Evolutionary conservation across 768 basidiomycete species (phyloP).

Genomic region (Sporobolomyces pararoseus): DNA sequence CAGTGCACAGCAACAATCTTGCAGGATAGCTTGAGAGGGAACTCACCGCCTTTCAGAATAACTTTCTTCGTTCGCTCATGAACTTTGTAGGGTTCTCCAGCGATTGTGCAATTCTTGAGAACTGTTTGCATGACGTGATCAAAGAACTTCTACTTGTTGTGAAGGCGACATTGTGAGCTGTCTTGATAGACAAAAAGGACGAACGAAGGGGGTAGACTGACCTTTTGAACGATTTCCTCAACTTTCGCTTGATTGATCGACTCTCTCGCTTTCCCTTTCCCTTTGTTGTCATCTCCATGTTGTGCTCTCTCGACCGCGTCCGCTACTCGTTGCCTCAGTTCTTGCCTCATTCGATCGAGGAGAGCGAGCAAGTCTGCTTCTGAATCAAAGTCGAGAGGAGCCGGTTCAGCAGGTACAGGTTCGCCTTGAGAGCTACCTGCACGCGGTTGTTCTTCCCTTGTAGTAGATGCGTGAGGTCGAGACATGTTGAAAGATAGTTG

Average conservation of each 20-base stretch:
- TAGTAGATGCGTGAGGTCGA: too few relatives aligned
- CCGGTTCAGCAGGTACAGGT: neutral
- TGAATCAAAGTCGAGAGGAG: slow-evolving; percentile 11
- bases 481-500: too few relatives aligned
- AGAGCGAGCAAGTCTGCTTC: slow-evolving; percentile 7
- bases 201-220: neutral
- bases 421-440: neutral
- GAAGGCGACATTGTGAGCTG: too few relatives aligned
- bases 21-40: neutral
- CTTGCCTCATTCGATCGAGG: slow-evolving; percentile 5
- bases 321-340: neutral
- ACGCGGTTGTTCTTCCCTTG: neutral
- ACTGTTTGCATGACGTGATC: slow-evolving; percentile 6
- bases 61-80: neutral
- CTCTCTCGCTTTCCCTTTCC: neutral
- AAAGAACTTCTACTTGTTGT: slow-evolving; percentile 17
- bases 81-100: slow-evolving; percentile 5
- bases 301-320: neutral
- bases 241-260: neutral
- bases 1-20: too few relatives aligned
- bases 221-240: slow-evolving; percentile 5
- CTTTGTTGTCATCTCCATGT: neutral
- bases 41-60: slow-evolving; percentile 10
- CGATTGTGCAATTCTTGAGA: slow-evolving; percentile 4
- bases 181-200: too few relatives aligned